These are phyloP conservation scores for Neodidymelliopsis sp. DNA, from an alignment of 2,329 filamentous ascomycete genomes.

Conservation along the genomic window DNA sequence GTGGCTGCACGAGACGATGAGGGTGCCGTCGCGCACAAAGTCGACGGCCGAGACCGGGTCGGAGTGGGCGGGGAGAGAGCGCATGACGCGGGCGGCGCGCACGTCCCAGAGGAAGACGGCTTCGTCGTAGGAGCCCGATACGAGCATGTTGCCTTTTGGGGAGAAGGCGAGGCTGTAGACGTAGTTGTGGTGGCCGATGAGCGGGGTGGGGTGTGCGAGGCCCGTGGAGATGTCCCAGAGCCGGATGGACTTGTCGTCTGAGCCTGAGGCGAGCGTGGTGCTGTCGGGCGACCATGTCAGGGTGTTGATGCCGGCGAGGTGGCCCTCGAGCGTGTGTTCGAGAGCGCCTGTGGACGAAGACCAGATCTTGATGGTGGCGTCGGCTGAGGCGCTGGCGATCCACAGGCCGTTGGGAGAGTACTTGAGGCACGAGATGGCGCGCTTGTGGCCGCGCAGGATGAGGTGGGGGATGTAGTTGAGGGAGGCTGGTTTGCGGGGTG, in stretches of 20 bases:
- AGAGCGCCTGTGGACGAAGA: slow-evolving; percentile 78
- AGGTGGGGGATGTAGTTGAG: slow-evolving; percentile 75
- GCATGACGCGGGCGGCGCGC: slow-evolving; percentile 84
- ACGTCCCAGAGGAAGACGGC: slow-evolving; percentile 98
- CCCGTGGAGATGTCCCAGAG: slow-evolving; percentile 79
- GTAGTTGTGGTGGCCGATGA: slow-evolving; percentile 94
- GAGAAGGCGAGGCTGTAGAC: slow-evolving; percentile 93
- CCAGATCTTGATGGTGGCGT: slow-evolving; percentile 93
- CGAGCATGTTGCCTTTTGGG: slow-evolving; percentile 97
- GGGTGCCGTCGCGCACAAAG: slow-evolving; percentile 88
- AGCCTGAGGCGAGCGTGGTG: slow-evolving; percentile 85
- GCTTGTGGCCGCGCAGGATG: slow-evolving; percentile 77
- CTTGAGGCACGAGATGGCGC: slow-evolving; percentile 81
- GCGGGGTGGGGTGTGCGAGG: slow-evolving; percentile 64
- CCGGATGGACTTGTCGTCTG: slow-evolving; percentile 94
- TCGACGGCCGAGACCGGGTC: slow-evolving; percentile 95
- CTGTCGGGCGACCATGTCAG: slow-evolving; percentile 95
- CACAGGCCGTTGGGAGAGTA: slow-evolving; percentile 90
- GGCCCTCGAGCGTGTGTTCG: slow-evolving; percentile 88
- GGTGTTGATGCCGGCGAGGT: slow-evolving; percentile 90
- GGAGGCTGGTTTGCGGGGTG: slow-evolving; percentile 58
- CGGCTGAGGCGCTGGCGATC: slow-evolving; percentile 87
- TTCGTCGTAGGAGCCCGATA: slow-evolving; percentile 95
- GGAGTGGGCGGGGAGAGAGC: slow-evolving; percentile 89
- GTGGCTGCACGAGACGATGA: slow-evolving; percentile 89